Evolutionary conservation across 2,329 filamentous ascomycete genomes (phyloP), one percentile per base, ranked within the genome.

Genomic region (Diaporthe velutina): DNA sequence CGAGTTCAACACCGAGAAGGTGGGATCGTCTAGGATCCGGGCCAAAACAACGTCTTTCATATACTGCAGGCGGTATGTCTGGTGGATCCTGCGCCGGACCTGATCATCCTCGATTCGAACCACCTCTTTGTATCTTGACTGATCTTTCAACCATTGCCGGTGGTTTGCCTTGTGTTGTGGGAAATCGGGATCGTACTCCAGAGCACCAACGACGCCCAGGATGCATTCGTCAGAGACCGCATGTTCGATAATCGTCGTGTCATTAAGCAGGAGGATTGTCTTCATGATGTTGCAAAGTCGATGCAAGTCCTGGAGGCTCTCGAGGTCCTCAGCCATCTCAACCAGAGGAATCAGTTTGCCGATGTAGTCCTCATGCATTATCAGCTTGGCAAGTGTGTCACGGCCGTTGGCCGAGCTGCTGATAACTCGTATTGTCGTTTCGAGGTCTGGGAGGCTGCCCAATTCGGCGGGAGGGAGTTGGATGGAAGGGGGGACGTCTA

Each of bases 101-200:
- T 90, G 86, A 8, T 92, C 89, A 79, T 98, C 95, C 79, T 96
- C 93, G 79, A 99, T 98, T 71, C 91, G 93, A 25, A 99, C 96
- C 17, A 99, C 97, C 86, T 99, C 96, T 84, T 98, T 98, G 83
- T 95, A 99, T 79, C 95, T 93, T 28, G 95, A 95, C 80, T 95
- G 92, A 81, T 97, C 95, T 76, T 93, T 92, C 71, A 99, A 89
- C 88, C 97, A 99, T 81, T 97, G 95, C 74, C 97, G 92, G 82
- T 99, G 97, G 81, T 98, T 98, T 33, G 97, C 96, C 83, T 98
- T 98, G 88, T 98, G 97, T 75, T 93, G 95, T 9, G 97, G 97
- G 80, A 98, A 99, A 84, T 99, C 97, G 0, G 97, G 96, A 80
- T 99, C 97, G 85, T 98, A 99, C 87, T 99, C 97, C 77, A 99